Evolutionary conservation across 2,329 filamentous ascomycete genomes (phyloP).

Genomic region (Fusarium concolor): DNA sequence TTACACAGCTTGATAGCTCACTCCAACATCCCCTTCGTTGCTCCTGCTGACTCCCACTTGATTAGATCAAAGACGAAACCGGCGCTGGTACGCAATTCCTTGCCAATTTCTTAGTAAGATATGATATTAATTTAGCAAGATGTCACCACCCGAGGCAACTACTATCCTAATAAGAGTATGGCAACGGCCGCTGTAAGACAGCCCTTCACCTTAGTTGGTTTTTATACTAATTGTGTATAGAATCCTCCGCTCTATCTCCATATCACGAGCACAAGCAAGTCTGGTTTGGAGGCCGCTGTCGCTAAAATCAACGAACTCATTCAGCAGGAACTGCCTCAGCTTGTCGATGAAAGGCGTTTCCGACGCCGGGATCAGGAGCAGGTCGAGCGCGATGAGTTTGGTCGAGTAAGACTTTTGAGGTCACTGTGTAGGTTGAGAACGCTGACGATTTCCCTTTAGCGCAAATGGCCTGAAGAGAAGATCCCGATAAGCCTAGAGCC

Average conservation of each 20-base stretch:
- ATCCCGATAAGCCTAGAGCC: conserved; percentile 93
- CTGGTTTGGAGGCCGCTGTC: conserved; percentile 90
- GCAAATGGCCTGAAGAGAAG: conserved; percentile 98
- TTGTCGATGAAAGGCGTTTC: conserved; percentile 95
- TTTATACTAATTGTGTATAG: conserved; percentile 58
- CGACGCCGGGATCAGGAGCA: conserved; percentile 83
- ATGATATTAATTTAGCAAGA: conserved; percentile 77
- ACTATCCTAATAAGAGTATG: conserved; percentile 98
- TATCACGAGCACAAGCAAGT: conserved; percentile 91
- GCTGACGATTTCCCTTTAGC: conserved; percentile 63
- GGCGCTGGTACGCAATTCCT: conserved; percentile 90
- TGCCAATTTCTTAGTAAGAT: conserved; percentile 56
- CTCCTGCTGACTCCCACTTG: conserved; percentile 95
- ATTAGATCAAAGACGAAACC: conserved; percentile 99
- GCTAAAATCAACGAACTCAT: conserved; percentile 93
- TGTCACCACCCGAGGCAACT: conserved; percentile 97
- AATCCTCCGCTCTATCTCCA: conserved; percentile 95
- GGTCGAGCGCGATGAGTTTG: conserved; percentile 90
- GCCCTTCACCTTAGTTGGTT: not conserved
- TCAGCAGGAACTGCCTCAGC: conserved; percentile 92
- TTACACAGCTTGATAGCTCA: conserved; percentile 77
- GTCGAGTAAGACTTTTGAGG: conserved; percentile 72
- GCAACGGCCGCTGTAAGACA: conserved; percentile 86
- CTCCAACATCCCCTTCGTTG: conserved; percentile 74
- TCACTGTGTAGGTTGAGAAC: conserved; percentile 2